Percentiles rank a stretch among this genome's conserved stretches.
These are phyloP conservation scores for Cutaneotrichosporon cavernicola DNA, from an alignment of 1,284 basidiomycete species.

Conservation along the genomic window DNA sequence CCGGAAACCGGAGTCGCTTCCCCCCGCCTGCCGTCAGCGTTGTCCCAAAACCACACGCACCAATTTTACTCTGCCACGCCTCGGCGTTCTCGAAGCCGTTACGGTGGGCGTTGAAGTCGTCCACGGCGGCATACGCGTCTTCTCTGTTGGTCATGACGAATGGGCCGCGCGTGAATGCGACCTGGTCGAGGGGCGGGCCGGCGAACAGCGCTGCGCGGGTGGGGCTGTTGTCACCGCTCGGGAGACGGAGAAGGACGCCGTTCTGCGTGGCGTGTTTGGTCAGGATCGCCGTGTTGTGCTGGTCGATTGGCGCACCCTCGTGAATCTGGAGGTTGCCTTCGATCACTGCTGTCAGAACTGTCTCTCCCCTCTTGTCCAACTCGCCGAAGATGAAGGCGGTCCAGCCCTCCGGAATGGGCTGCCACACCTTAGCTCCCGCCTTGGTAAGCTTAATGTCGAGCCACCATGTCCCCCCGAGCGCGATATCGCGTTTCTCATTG, in stretches of 20 bases:
- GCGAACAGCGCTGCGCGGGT: constrained; percentile 70
- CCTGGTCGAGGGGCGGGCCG: constrained; percentile 85
- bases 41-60: constrained; percentile 25
- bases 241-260: constrained; percentile 43
- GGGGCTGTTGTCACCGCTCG: not conserved
- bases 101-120: constrained; percentile 72
- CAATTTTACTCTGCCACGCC: constrained; percentile 83
- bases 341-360: constrained; percentile 19
- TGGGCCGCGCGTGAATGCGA: constrained; percentile 63
- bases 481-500: constrained; percentile 34
- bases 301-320: constrained; percentile 55
- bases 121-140: constrained; percentile 77
- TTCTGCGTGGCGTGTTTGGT: constrained; percentile 38
- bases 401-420: constrained; percentile 78
- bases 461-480: constrained; percentile 88
- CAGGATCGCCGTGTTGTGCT: constrained; percentile 70
- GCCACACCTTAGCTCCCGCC: constrained; percentile 69
- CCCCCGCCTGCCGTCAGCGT: constrained; percentile 1
- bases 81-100: constrained; percentile 92
- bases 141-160: constrained; percentile 74
- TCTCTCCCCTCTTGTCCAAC: not conserved
- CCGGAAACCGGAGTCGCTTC: not conserved
- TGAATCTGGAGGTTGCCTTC: constrained; percentile 7
- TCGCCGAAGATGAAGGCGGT: constrained; percentile 77
- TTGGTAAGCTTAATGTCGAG: constrained; percentile 70